Conservation (phyloP, 2,329 filamentous ascomycete species). For the Trichoderma sp. region DNA sequence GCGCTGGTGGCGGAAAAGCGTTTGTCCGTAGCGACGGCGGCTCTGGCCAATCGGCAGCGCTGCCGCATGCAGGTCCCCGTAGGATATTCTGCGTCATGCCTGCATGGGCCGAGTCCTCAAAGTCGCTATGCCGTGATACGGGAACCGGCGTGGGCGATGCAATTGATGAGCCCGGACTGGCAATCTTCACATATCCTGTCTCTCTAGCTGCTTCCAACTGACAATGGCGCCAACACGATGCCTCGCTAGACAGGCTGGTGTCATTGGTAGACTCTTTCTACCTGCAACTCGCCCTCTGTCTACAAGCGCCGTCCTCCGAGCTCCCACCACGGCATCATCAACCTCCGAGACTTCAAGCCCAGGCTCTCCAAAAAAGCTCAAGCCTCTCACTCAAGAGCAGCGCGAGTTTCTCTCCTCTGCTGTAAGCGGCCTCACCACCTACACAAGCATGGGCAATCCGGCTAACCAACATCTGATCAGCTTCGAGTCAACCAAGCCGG, state of each 20-base stretch:
- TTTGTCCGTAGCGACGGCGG: neutral
- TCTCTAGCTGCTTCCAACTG: neutral
- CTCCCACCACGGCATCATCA: slow-evolving; percentile 24
- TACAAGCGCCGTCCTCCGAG: slow-evolving; percentile 28
- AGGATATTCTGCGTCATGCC: slow-evolving; percentile 14
- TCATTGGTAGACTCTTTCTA: slow-evolving; percentile 16
- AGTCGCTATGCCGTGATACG: neutral
- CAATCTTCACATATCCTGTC: neutral
- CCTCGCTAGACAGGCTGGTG: slow-evolving; percentile 25
- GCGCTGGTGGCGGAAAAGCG: slow-evolving; percentile 13
- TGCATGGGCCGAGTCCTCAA: slow-evolving; percentile 19
- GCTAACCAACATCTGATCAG: slow-evolving; percentile 40
- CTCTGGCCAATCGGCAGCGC: slow-evolving; percentile 19
- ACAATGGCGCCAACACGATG: slow-evolving; percentile 30
- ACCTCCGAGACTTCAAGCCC: slow-evolving; percentile 16
- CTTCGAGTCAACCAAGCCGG: slow-evolving; percentile 97
- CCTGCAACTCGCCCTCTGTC: slow-evolving; percentile 25
- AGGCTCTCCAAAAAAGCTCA: slow-evolving; percentile 43
- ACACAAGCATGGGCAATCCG: neutral
- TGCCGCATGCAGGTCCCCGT: slow-evolving; percentile 13
- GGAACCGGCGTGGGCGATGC: neutral
- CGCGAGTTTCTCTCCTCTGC: slow-evolving; percentile 75
- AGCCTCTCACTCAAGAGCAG: slow-evolving; percentile 69
- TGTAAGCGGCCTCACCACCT: slow-evolving; percentile 45
- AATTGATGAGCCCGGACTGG: neutral